phyloP scores from a whole-genome alignment of 2,329 filamentous ascomycete species.

The Trichoderma atrobrunneum region DNA sequence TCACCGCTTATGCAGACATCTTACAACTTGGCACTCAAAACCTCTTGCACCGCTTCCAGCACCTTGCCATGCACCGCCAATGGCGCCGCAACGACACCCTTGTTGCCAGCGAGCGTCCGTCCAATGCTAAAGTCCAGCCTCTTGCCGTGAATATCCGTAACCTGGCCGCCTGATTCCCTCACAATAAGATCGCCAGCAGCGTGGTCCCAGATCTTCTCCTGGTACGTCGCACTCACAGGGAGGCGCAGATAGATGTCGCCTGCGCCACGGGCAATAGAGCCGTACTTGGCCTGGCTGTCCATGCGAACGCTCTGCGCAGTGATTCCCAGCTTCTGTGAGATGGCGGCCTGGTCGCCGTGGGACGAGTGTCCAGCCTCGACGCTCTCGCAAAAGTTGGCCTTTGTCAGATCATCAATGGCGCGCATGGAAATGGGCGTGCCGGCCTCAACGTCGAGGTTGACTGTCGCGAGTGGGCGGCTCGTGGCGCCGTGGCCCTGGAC shows the following conservation, averaged over 20 bases:
- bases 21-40: slow-evolving; percentile 50
- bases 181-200: slow-evolving; percentile 94
- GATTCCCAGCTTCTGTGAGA: slow-evolving; percentile 82
- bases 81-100: slow-evolving; percentile 88
- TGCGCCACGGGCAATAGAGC: slow-evolving; percentile 86
- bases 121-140: slow-evolving; percentile 83
- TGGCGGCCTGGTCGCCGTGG: slow-evolving; percentile 78
- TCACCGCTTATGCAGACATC: neutral
- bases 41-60: slow-evolving; percentile 76
- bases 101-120: slow-evolving; percentile 83
- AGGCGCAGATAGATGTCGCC: slow-evolving; percentile 93
- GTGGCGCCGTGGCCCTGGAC: slow-evolving; percentile 75
- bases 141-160: slow-evolving; percentile 85
- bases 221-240: slow-evolving; percentile 80
- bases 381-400: slow-evolving; percentile 93
- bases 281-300: slow-evolving; percentile 98
- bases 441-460: slow-evolving; percentile 34
- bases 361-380: slow-evolving; percentile 91
- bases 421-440: slow-evolving; percentile 75
- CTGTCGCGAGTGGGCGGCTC: slow-evolving; percentile 66
- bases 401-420: slow-evolving; percentile 66
- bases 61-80: slow-evolving; percentile 72
- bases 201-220: slow-evolving; percentile 99
- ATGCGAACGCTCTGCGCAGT: slow-evolving; percentile 86
- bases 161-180: slow-evolving; percentile 85